Evolutionary conservation across 2,329 filamentous ascomycete genomes (phyloP), one percentile per base, ranked within the genome.

Genomic region (Myrmaecium sp.): DNA sequence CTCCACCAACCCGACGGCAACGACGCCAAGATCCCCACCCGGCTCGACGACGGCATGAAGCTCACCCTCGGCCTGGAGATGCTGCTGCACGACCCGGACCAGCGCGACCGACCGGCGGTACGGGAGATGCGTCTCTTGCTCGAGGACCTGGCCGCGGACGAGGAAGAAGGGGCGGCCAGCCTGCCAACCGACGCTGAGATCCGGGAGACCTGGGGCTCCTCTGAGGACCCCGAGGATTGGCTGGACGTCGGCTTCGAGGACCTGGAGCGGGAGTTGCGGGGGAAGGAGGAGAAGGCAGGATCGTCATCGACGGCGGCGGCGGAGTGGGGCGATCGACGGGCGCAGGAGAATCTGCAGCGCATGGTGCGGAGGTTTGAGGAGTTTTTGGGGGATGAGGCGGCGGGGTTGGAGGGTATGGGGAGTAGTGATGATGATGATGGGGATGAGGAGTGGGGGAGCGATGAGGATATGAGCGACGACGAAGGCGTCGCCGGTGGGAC

Each of bases 331-430:
- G 72, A 83, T 44, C 57, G 65, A 4, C 60, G 60, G 14, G 68
- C 74, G 1, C 73, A 84, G 42, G 70, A 72, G 4, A 77, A 93
- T 44, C 58, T 98, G 13, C 74, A 77, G 28, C 86, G 86, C 43
- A 93, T 95, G 47, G 89, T 98, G 1, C 76, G 79, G 24, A 70
- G 82, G n/a, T 95, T 98, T 42, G 83, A 94, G 43, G 63, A 77
- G 8, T 95, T 98, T 40, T 53, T 98, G 23, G 80, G 91, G 30
- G 81, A 95, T 39, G 78, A 91, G 7, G 66, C 65, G 23, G 82
- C 83, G 1, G 84, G 79, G 1, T 49, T 73, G 5, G 83, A 92
- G 24, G 86, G 83, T 0, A 79, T 74, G 0, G 72, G 81, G 32
- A 48, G 61, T 16, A 62, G 68, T 33, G 75, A 79, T 6, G 77